Evolutionary conservation across 2,329 filamentous ascomycete genomes (phyloP).

Genomic region (Cordyceps cateniannulata): DNA sequence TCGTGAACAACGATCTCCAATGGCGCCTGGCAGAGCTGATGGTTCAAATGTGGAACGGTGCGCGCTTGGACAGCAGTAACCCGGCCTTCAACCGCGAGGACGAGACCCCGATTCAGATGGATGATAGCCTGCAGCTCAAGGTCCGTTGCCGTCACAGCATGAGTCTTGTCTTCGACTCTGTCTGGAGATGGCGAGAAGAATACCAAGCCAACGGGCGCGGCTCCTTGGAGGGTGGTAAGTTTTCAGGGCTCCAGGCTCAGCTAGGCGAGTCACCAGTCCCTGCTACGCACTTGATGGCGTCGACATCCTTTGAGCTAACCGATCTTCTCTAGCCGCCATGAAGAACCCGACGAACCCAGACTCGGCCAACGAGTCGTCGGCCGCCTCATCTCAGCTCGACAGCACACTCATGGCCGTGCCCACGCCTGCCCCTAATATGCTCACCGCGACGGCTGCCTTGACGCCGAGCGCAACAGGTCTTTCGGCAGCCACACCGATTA

Average conservation of each 20-base stretch:
- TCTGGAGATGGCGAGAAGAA: slow-evolving; percentile 80
- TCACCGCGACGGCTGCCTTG: slow-evolving; percentile 44
- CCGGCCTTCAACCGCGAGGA: slow-evolving; percentile 44
- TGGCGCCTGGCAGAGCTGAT: slow-evolving; percentile 78
- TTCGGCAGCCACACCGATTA: slow-evolving; percentile 28
- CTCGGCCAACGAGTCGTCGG: slow-evolving; percentile 66
- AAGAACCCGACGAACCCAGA: slow-evolving; percentile 85
- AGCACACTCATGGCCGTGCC: slow-evolving; percentile 44
- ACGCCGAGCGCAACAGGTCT: slow-evolving; percentile 45
- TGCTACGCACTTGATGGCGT: slow-evolving; percentile 12
- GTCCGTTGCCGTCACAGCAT: slow-evolving; percentile 81
- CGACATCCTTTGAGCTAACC: slow-evolving; percentile 1
- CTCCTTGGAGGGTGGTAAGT: slow-evolving; percentile 66
- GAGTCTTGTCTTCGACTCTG: slow-evolving; percentile 77
- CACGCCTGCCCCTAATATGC: slow-evolving; percentile 37
- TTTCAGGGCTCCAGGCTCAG: slow-evolving; percentile 15
- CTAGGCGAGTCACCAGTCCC: slow-evolving; percentile 20
- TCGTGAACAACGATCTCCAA: slow-evolving; percentile 71
- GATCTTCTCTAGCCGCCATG: slow-evolving; percentile 43
- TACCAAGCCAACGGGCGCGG: slow-evolving; percentile 66
- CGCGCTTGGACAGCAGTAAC: slow-evolving; percentile 44
- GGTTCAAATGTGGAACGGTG: slow-evolving; percentile 78
- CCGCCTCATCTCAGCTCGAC: slow-evolving; percentile 59
- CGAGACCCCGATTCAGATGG: slow-evolving; percentile 44
- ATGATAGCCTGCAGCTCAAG: slow-evolving; percentile 70